A percentile compares a stretch with the other conserved stretches of the same genome.
Evolutionary conservation across 176 grass and related monocot species (phyloP).

Genomic region (Oryza rufipogon): DNA sequence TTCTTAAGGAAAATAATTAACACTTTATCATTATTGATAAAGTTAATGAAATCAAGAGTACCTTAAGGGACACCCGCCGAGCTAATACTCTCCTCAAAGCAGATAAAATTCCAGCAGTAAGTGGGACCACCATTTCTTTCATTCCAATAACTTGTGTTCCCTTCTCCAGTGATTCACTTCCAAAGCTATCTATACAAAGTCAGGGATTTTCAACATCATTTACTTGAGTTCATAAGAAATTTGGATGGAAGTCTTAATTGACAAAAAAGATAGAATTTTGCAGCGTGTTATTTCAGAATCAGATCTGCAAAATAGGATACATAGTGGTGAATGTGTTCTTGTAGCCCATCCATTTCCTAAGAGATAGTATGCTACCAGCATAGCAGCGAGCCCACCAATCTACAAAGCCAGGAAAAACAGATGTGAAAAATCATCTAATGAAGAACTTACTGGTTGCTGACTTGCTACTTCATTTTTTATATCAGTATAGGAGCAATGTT

Average conservation of each 20-base stretch:
- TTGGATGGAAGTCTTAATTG: background rate
- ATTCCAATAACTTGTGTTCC: constrained; percentile 59
- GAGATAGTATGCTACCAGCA: constrained; percentile 90
- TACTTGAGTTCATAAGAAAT: background rate
- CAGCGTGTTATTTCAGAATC: constrained; percentile 28
- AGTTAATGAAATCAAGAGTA: constrained; percentile 40
- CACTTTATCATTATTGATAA: background rate
- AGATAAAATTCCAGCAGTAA: constrained; percentile 90
- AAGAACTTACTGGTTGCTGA: constrained; percentile 22
- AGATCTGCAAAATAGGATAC: constrained; percentile 66
- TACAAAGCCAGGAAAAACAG: constrained; percentile 40
- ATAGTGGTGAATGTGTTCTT: constrained; percentile 79
- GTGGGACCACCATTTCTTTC: constrained; percentile 84
- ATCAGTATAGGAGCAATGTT: constrained; percentile 12
- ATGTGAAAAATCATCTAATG: constrained; percentile 14
- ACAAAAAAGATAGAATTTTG: constrained; percentile 19
- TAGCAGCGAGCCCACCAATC: constrained; percentile 91
- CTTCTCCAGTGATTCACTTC: constrained; percentile 60
- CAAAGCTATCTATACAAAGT: constrained; percentile 89
- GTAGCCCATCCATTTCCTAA: constrained; percentile 91
- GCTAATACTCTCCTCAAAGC: constrained; percentile 93
- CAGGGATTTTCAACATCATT: constrained; percentile 44
- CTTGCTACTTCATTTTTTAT: constrained; percentile 8
- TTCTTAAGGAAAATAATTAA: constrained; percentile 6
- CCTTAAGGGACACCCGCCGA: constrained; percentile 94